Conservation (phyloP, 225 moss, liverwort and hornwort genomes). For the Physcomitrellopsis africana region DNA sequence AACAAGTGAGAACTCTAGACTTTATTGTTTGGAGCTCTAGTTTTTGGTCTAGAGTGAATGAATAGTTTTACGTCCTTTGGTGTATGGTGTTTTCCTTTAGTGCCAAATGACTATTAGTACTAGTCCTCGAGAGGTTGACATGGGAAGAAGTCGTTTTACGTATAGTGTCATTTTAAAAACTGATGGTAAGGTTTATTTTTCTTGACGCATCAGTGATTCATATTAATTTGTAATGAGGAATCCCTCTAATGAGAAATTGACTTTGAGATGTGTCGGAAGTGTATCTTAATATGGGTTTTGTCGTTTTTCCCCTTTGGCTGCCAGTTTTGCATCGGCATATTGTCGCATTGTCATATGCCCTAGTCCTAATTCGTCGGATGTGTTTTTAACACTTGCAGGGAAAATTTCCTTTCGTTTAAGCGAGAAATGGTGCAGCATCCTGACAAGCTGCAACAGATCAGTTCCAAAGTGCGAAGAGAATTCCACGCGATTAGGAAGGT, state of each 20-base stretch:
- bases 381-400: slow-evolving; percentile 36
- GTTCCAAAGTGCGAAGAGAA: slow-evolving; percentile 50
- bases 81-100: slow-evolving; percentile 1
- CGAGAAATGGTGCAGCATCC: slow-evolving; percentile 48
- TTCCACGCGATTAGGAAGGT: slow-evolving; percentile 58
- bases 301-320: neutral
- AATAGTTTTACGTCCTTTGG: neutral
- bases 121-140: slow-evolving; percentile 6
- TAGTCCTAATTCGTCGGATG: slow-evolving; percentile 2
- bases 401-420: slow-evolving; percentile 50
- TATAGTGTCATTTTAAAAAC: neutral
- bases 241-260: slow-evolving; percentile 1
- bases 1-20: slow-evolving; percentile 52
- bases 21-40: neutral
- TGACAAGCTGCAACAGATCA: slow-evolving; percentile 57
- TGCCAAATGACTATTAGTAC: neutral
- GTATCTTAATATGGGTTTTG: neutral
- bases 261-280: neutral
- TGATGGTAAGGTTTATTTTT: neutral
- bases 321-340: slow-evolving; percentile 10
- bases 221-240: no score
- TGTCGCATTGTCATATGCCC: slow-evolving; percentile 6
- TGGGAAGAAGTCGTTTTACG: neutral
- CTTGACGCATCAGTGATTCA: neutral
- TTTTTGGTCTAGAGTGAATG: slow-evolving; percentile 5